phyloP scores from a whole-genome alignment of 78 protist species.

The Dictyostelium firmibasis region DNA sequence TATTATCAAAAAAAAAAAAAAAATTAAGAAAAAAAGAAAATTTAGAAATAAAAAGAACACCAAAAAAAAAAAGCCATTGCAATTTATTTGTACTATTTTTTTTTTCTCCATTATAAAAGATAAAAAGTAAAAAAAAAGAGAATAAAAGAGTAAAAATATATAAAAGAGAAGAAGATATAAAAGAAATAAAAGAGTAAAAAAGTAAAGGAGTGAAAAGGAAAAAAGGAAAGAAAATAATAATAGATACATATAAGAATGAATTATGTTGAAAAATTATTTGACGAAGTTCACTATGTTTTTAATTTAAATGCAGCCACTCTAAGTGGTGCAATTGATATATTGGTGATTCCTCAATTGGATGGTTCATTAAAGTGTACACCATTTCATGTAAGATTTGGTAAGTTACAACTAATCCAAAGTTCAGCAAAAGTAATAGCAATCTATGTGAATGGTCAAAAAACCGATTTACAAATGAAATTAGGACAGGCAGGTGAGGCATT shows the following conservation, averaged over 20 bases:
- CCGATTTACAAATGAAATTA: slow-evolving; percentile 85
- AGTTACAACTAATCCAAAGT: slow-evolving; percentile 81
- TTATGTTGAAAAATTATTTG: slow-evolving; percentile 82
- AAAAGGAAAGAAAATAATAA: neutral
- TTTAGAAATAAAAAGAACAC: neutral
- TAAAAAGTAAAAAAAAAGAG: too few species aligned
- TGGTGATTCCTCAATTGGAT: slow-evolving; percentile 88
- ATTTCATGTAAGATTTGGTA: slow-evolving; percentile 96
- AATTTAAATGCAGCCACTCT: slow-evolving; percentile 91
- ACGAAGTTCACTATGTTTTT: slow-evolving; percentile 75
- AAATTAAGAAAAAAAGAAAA: neutral
- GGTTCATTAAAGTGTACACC: slow-evolving; percentile 89
- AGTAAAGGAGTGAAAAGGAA: neutral
- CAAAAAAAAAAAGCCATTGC: neutral
- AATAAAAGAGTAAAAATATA: too few species aligned
- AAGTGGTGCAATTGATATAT: slow-evolving; percentile 94
- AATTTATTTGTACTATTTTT: neutral
- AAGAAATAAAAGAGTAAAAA: neutral
- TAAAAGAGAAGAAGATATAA: too few species aligned
- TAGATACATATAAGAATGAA: slow-evolving; percentile 36
- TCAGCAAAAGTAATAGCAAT: slow-evolving; percentile 85
- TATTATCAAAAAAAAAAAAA: neutral
- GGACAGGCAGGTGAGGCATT: slow-evolving; percentile 94
- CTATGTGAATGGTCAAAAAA: slow-evolving; percentile 81
- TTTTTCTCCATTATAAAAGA: neutral